Base-by-base conservation (phyloP, 805 yeast genomes). In the Candida odintsovae region DNA sequence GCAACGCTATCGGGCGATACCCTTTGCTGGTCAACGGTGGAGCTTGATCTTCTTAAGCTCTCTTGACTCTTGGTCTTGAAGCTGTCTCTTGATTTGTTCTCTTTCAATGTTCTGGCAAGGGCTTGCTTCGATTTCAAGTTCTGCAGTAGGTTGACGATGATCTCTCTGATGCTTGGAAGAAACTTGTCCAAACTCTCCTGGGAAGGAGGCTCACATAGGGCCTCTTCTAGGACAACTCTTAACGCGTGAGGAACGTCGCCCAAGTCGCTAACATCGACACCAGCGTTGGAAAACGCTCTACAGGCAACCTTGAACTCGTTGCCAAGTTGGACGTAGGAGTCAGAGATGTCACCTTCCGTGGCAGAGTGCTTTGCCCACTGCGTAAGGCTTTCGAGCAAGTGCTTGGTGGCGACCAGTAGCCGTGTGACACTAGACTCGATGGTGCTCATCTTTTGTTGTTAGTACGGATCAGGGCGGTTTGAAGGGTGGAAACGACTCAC, bases 301-400 rank as follows among this genome's bases (percentile, higher is more conserved):
- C 90, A 81, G 1, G 95, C 87, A 3, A 86, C 79, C 55, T 92
- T 82, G 71, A 90, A 94, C 64, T 92, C 97, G 59, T 90, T 94
- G 0, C 99, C 99, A 25, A 94, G 75, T 53, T 80, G 83, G 15
- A 94, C 99, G 63, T 89, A 94, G 3, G 90, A 86, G 57, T 90
- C 88, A 2, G 96, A 88, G 3, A 94, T 97, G 51, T 79, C 87
- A 46, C 78, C 78, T 40, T 90, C 98, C 21, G 83, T 75, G 6
- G 88, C 90, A n/a, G 77, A 73, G 20, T 78, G 80, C 50, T 79
- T 74, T 1, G 98, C 90, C 99, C 99, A 94, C 50, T 81, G 87
- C 0, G 95, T 88, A 43, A 94, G 69, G 16, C 87, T 76, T 57
- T 88, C 96, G n/a, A 94, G 70, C 12, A 92, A 71, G 48, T 87